A percentile compares a stretch with the other conserved stretches of the same genome.
Evolutionary conservation across 2,329 filamentous ascomycete species (phyloP).

Genomic region (Penicillium fuscoglaucum): DNA sequence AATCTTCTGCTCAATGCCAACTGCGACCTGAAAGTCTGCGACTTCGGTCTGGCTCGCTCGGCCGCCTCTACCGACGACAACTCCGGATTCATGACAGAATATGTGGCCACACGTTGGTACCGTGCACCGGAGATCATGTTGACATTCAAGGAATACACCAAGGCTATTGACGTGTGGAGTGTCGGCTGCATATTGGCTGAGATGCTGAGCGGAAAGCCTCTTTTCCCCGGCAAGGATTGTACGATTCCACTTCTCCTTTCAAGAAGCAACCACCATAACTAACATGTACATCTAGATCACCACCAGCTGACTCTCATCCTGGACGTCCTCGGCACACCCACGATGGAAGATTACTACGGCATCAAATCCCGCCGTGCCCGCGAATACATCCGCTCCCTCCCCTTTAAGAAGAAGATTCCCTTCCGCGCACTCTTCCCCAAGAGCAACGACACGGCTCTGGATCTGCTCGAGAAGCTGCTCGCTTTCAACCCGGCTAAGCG

Average conservation of each 20-base stretch:
- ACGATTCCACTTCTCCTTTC: conserved; percentile 38
- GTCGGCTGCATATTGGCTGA: conserved; percentile 97
- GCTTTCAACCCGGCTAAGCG: conserved; percentile 99
- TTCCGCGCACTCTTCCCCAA: conserved; percentile 97
- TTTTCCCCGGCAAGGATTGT: conserved; percentile 99
- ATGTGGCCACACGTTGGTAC: conserved; percentile 98
- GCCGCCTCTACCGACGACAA: conserved; percentile 98
- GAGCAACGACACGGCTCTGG: conserved; percentile 94
- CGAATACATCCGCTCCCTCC: conserved; percentile 96
- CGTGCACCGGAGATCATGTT: conserved; percentile 99
- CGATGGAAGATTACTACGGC: conserved; percentile 99
- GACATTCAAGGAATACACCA: conserved; percentile 99
- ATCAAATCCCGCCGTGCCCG: conserved; percentile 97
- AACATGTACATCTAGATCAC: conserved; percentile 64
- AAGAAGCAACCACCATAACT: not conserved
- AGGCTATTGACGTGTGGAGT: conserved; percentile 98
- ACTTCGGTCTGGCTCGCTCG: conserved; percentile 93
- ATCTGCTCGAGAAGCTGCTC: conserved; percentile 90
- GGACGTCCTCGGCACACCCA: conserved; percentile 94
- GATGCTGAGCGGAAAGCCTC: conserved; percentile 96
- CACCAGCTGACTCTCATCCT: conserved; percentile 97
- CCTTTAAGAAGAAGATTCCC: conserved; percentile 99
- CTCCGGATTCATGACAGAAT: conserved; percentile 99
- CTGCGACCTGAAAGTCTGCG: conserved; percentile 98
- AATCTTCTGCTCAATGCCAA: conserved; percentile 97